Evolutionary conservation across 352 stramenopile species (phyloP).

Genomic region (Phytophthora chlamydospora): DNA sequence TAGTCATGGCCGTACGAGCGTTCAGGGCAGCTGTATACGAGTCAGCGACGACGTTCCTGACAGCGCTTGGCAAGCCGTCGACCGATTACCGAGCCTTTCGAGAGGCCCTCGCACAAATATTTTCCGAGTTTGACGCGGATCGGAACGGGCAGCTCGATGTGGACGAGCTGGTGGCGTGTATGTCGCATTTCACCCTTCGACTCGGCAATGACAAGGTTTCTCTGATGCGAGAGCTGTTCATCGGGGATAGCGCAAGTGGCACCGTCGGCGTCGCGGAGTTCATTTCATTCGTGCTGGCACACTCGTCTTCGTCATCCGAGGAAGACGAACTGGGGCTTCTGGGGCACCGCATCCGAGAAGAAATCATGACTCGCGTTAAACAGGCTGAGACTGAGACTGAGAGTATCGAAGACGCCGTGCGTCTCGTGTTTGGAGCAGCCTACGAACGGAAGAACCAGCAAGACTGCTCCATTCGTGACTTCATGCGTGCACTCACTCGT

Average conservation of each 20-base stretch:
- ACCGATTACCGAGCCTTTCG: conserved; percentile 60
- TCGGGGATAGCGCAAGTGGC: conserved; percentile 32
- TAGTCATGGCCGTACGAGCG: conserved; percentile 39
- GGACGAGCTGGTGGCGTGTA: conserved; percentile 53
- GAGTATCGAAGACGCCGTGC: conserved; percentile 60
- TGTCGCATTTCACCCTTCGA: conserved; percentile 54
- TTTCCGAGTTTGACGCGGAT: conserved; percentile 62
- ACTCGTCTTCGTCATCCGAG: conserved; percentile 19
- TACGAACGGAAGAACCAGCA: conserved; percentile 38
- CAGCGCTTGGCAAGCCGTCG: conserved; percentile 21
- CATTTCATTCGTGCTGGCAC: conserved; percentile 71
- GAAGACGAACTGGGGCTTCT: conserved; percentile 60
- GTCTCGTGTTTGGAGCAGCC: conserved; percentile 53
- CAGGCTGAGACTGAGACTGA: conserved; percentile 38
- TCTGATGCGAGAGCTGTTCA: conserved; percentile 66
- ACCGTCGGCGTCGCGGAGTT: conserved; percentile 69
- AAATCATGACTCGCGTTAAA: conserved; percentile 48
- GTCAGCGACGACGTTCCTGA: conserved; percentile 43
- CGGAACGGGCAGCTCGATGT: conserved; percentile 60
- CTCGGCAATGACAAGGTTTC: conserved; percentile 48
- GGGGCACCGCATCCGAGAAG: conserved; percentile 49
- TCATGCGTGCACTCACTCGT: conserved; percentile 43
- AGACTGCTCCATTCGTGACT: conserved; percentile 40
- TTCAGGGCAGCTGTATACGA: conserved; percentile 52
- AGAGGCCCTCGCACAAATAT: conserved; percentile 55